A percentile compares a stretch with the other conserved stretches of the same genome.
Evolutionary conservation across 2,329 filamentous ascomycete species (phyloP).

Genomic region (Fusarium sp.): DNA sequence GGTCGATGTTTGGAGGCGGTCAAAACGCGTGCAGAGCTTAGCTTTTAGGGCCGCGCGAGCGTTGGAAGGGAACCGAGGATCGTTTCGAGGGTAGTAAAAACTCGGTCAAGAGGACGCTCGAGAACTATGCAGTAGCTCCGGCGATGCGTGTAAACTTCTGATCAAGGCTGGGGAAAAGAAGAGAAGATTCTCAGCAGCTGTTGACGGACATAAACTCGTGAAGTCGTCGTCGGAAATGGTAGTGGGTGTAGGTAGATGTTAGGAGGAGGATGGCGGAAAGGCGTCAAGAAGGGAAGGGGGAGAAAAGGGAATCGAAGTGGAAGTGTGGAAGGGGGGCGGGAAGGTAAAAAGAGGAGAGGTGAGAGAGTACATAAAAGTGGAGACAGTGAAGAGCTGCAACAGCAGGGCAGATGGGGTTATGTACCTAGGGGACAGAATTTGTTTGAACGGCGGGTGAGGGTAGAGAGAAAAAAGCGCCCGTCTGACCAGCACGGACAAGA

Average conservation of each 20-base stretch:
- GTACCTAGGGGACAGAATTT: slow-evolving; percentile 6
- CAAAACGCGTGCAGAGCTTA: slow-evolving; percentile 37
- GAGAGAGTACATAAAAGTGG: slow-evolving; percentile 28
- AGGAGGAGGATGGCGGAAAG: slow-evolving; percentile 32
- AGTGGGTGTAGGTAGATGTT: slow-evolving; percentile 33
- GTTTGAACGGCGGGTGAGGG: slow-evolving; percentile 16
- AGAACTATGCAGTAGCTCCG: slow-evolving; percentile 6
- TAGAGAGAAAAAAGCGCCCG: slow-evolving; percentile 1
- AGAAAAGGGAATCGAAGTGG: slow-evolving; percentile 28
- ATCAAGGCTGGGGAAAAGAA: slow-evolving; percentile 6
- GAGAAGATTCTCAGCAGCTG: slow-evolving; percentile 18
- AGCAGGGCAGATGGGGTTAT: not conserved
- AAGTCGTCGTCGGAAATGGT: slow-evolving; percentile 29
- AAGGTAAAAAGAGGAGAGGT: slow-evolving; percentile 36
- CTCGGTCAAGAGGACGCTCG: slow-evolving; percentile 4
- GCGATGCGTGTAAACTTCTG: slow-evolving; percentile 8
- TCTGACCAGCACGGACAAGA: slow-evolving; percentile 1
- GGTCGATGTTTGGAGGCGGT: slow-evolving; percentile 38
- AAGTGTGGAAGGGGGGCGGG: slow-evolving; percentile 32
- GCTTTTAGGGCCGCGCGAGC: slow-evolving; percentile 22
- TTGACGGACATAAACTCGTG: slow-evolving; percentile 22
- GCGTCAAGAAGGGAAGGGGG: slow-evolving; percentile 29
- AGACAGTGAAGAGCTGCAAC: slow-evolving; percentile 11
- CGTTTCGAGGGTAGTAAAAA: slow-evolving; percentile 5
- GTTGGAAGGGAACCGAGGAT: slow-evolving; percentile 12